Conservation (phyloP, 441 rosid species). For the Sinapis alba region DNA sequence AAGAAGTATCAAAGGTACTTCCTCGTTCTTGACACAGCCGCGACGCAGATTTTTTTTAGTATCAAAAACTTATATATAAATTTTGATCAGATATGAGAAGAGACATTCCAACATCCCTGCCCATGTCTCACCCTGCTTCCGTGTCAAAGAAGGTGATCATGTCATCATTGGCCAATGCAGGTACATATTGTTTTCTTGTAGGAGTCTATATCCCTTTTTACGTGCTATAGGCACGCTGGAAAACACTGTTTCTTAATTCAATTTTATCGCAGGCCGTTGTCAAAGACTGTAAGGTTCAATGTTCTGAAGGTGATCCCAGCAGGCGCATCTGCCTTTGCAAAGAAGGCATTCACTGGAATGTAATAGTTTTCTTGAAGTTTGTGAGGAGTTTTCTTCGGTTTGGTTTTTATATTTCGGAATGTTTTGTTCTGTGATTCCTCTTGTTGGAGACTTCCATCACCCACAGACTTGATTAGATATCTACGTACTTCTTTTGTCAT, state of each 20-base stretch:
- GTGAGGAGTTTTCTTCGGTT: slow-evolving; percentile 2
- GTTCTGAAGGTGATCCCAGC: slow-evolving; percentile 86
- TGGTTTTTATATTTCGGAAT: slow-evolving; percentile 5
- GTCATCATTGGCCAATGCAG: slow-evolving; percentile 93
- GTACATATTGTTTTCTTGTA: slow-evolving; percentile 28
- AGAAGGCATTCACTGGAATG: slow-evolving; percentile 67
- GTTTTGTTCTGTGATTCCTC: slow-evolving; percentile 9
- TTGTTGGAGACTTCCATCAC: slow-evolving; percentile 25
- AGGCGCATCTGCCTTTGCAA: slow-evolving; percentile 76
- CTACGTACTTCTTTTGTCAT: neutral
- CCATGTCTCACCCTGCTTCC: slow-evolving; percentile 80
- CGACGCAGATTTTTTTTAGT: too few relatives aligned
- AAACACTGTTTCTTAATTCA: neutral
- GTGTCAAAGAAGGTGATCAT: slow-evolving; percentile 85
- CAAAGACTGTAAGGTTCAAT: slow-evolving; percentile 84
- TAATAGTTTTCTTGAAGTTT: slow-evolving; percentile 33
- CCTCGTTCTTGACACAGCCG: neutral
- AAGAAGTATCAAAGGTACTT: slow-evolving; percentile 79
- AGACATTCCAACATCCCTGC: slow-evolving; percentile 86
- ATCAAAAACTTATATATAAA: too few relatives aligned
- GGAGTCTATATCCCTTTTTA: neutral
- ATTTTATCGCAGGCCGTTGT: slow-evolving; percentile 61
- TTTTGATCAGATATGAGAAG: slow-evolving; percentile 64
- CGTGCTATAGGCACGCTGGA: neutral
- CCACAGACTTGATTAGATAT: slow-evolving; percentile 12